phyloP scores from a whole-genome alignment of 31 red algal species.

The Odonthalia washingtoniensis region DNA sequence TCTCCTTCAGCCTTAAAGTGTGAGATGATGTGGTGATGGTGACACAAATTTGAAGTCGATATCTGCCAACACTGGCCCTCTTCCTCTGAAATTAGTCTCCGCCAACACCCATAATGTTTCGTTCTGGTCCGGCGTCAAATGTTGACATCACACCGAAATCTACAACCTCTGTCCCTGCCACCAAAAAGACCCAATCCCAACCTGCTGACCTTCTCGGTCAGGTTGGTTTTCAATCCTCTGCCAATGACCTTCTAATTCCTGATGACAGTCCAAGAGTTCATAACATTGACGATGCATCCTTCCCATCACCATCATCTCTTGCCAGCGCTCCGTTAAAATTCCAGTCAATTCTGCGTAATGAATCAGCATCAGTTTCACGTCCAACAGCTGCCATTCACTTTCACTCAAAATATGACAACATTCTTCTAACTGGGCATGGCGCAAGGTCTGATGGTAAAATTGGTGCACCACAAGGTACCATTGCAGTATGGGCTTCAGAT shows the following conservation, averaged over 20 bases:
- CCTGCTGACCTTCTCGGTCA: not conserved
- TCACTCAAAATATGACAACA: slow-evolving; percentile 60
- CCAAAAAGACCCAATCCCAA: not conserved
- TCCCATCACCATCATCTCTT: not conserved
- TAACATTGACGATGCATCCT: not conserved
- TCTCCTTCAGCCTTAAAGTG: no score
- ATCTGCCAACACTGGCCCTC: no score
- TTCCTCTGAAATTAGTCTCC: no score
- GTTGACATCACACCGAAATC: no score
- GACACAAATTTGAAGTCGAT: no score
- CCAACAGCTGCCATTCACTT: slow-evolving; percentile 53
- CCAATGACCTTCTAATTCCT: not conserved
- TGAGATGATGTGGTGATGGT: no score
- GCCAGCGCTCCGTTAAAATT: slow-evolving; percentile 34
- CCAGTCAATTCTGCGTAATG: slow-evolving; percentile 13
- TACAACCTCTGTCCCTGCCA: no score
- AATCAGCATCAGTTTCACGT: not conserved
- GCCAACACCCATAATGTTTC: no score
- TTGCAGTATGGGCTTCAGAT: slow-evolving; percentile 57
- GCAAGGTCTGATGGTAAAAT: slow-evolving; percentile 38
- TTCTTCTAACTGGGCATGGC: slow-evolving; percentile 53
- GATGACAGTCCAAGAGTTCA: not conserved
- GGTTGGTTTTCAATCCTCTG: not conserved
- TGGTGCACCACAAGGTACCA: slow-evolving; percentile 23
- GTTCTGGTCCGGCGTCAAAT: no score